Evolutionary conservation across 495 filamentous ascomycete genomes (phyloP).

Genomic region (Talaromyces proteolyticus): DNA sequence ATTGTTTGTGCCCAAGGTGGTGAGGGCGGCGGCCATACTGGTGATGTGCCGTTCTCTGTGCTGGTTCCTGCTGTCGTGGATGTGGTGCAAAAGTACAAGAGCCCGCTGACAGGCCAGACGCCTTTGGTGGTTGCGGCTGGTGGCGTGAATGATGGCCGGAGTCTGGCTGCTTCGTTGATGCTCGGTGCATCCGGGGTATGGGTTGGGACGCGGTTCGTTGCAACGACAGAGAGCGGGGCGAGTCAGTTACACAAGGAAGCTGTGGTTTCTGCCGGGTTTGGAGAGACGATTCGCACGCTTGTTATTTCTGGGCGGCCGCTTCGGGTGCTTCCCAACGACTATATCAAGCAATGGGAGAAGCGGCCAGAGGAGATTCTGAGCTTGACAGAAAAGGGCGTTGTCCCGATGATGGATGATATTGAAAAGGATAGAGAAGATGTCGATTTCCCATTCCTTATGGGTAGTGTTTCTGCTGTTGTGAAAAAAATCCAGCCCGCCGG

Average conservation of each 20-base stretch:
- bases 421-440: conserved; percentile 67
- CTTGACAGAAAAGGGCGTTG: conserved; percentile 66
- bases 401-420: conserved; percentile 75
- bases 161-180: conserved; percentile 65
- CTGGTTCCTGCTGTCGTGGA: conserved; percentile 73
- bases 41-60: conserved; percentile 65
- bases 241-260: conserved; percentile 72
- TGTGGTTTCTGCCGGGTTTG: conserved; percentile 68
- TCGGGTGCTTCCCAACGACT: conserved; percentile 75
- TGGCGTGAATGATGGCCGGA: conserved; percentile 65
- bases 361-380: conserved; percentile 62
- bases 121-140: conserved; percentile 71
- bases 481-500: conserved; percentile 69
- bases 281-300: conserved; percentile 71
- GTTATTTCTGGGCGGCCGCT: conserved; percentile 75
- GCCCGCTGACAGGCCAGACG: conserved; percentile 47
- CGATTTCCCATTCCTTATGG: conserved; percentile 85
- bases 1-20: conserved; percentile 80
- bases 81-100: conserved; percentile 56
- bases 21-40: conserved; percentile 76
- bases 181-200: conserved; percentile 71
- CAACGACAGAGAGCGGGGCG: conserved; percentile 68
- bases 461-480: conserved; percentile 80
- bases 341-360: conserved; percentile 72
- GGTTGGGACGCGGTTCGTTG: conserved; percentile 85